Evolutionary conservation across 2,329 filamentous ascomycete species (phyloP).

Genomic region (Colletotrichum sp.): DNA sequence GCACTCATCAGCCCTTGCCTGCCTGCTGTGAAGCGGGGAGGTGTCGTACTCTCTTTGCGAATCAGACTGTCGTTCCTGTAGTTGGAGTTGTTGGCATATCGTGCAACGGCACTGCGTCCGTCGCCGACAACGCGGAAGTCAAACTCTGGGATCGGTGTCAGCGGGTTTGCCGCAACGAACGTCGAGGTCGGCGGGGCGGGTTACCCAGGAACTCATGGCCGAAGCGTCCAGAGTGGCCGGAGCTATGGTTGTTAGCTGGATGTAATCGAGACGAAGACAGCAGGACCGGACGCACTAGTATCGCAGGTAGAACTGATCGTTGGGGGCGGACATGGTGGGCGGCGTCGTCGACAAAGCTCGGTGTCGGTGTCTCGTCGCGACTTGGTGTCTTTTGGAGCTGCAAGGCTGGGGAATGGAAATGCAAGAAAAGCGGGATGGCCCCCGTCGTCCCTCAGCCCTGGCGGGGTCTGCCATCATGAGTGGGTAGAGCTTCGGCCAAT

Average conservation of each 20-base stretch:
- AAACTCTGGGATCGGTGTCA: conserved; percentile 70
- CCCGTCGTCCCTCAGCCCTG: conserved; percentile 9
- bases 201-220: conserved; percentile 96
- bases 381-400: conserved; percentile 12
- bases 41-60: conserved; percentile 91
- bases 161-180: not conserved
- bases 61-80: conserved; percentile 99
- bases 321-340: conserved; percentile 65
- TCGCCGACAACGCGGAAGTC: conserved; percentile 94
- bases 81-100: conserved; percentile 99
- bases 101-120: conserved; percentile 88
- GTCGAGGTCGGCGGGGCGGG: conserved; percentile 21
- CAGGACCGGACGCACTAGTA: conserved; percentile 78
- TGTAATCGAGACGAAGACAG: rapidly evolving
- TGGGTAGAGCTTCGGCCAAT: conserved; percentile 10
- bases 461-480: not conserved
- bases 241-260: conserved; percentile 60
- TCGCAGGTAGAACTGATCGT: conserved; percentile 90
- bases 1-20: not conserved
- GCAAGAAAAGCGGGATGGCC: conserved; percentile 12
- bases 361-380: conserved; percentile 22
- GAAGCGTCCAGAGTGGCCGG: conserved; percentile 95
- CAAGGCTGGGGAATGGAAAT: conserved; percentile 21
- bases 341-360: conserved; percentile 8
- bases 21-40: too few species aligned